Base-by-base conservation (phyloP, 345 rosid species). In the Rhizophora apiculata region DNA sequence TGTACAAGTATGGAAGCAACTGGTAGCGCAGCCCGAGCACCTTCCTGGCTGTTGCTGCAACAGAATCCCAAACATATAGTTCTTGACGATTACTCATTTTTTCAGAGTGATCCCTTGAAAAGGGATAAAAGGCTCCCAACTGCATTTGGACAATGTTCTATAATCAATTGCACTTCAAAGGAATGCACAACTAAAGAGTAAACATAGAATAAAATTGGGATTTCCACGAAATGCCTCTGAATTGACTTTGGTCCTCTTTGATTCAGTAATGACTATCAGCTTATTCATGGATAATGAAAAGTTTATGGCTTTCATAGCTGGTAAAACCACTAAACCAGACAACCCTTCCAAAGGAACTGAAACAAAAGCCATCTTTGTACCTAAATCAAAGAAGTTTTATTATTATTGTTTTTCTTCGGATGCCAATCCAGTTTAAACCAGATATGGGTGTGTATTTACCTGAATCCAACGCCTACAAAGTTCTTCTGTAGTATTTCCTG, bases 71-170 rank as follows among this genome's bases (percentile, higher is more conserved):
- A 5, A 85, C 68, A 81, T 85, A 90, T 37, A 90, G 88, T 75
- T 90, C 96, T 78, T 84, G 94, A 24, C 84, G 85, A 4, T 20
- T 71, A 1, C 82, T 54, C 16, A 8, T 2, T 3, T 13, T 64
- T 0, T n/a, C 74, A 0, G 96, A 84, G 70, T 90, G 94, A 51
- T 91, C 96, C 79, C 96, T 87, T 20, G 94, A 83, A 49, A 91
- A 88, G 37, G 96, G 96, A 62, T 91, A 91, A 73, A 87, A 91
- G 8, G 96, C 92, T 66, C 94, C 94, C 0, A 90, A 65, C 96
- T 90, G 83, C 84, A 36, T 63, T 29, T 48, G 16, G 60, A 70
- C 20, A 60, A 21, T 64, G 43, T 24, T 51, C 39, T 39, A 27
- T 29, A 4, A 60, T 34, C 24, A 13, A 19, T 0, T 18, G 29